Base-by-base conservation (phyloP, 2,329 filamentous ascomycete genomes). In the Botryotinia calthae region DNA sequence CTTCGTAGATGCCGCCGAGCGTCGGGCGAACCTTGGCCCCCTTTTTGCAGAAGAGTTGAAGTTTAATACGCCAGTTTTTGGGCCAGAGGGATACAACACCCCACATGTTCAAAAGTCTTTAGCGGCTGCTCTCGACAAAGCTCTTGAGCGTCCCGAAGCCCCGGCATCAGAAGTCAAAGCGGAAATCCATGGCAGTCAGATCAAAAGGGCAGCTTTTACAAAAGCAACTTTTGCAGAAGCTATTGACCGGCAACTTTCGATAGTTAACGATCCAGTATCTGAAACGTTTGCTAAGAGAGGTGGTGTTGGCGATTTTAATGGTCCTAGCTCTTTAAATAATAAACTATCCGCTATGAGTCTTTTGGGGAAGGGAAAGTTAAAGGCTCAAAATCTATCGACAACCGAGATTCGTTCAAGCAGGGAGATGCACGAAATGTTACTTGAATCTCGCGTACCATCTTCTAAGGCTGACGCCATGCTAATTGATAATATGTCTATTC, bases 51-150 rank as follows among this genome's bases (percentile, higher is more conserved):
- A 89, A 73, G 83, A 86, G 72, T 85, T 84, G 1, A 82, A 90
- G 42, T 84, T 85, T 6, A 83, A 88, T 42, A 82, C 87, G 18
- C 85, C 88, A 3, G 81, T 91, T 2, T 91, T 90, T 77, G 88
- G 88, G 2, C 80, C 84, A 0, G 80, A 86, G n/a, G 86, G 84
- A 64, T 82, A 86, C 42, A 83, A 86, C 22, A 73, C 71, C 2
- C 40, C 58, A 14, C 71, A 73, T 10, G 70, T 74, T 16, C 75
- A 72, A 37, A 42, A 65, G 22, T 62, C 59, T 9, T 76, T 82
- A 6, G 76, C 82, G 2, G 77, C 81, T 34, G 79, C 81, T 4
- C 80, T 73, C 34, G 75, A 77, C 31, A 72, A 76, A 48, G 70
- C 75, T 37, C 68, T 80, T 5, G 62, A 68, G 28, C 40, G 70